These are phyloP conservation scores for Colletotrichum simmondsii DNA, from an alignment of 2,329 filamentous ascomycete genomes.

Conservation along the genomic window DNA sequence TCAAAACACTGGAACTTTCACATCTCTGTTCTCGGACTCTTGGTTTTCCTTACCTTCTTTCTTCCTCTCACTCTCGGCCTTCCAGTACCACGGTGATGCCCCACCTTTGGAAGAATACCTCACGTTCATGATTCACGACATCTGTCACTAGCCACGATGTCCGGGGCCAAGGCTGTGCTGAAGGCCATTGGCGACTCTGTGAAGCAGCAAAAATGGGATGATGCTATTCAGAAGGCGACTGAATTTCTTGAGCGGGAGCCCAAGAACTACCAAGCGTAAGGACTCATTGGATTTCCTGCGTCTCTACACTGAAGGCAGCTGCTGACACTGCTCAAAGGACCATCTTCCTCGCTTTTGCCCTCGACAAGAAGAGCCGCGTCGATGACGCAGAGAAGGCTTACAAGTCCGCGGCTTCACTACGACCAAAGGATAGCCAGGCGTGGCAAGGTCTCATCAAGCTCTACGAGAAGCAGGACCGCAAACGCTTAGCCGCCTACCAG, in stretches of 20 bases:
- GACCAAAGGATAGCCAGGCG: conserved; percentile 81
- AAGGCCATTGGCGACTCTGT: conserved; percentile 85
- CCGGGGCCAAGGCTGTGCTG: conserved; percentile 75
- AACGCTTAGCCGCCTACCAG: conserved; percentile 79
- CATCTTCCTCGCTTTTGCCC: conserved; percentile 87
- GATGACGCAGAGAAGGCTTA: conserved; percentile 84
- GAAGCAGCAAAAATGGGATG: conserved; percentile 81
- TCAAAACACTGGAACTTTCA: neutral
- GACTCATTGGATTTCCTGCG: conserved; percentile 6
- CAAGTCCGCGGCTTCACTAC: conserved; percentile 75
- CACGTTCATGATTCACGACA: conserved; percentile 26
- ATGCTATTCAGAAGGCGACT: conserved; percentile 76
- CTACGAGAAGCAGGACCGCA: conserved; percentile 80
- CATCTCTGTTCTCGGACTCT: neutral
- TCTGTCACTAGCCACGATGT: conserved; percentile 51
- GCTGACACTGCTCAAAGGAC: conserved; percentile 27
- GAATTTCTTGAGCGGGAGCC: conserved; percentile 77
- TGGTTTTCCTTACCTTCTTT: neutral
- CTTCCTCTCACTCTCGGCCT: neutral
- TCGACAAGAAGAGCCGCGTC: conserved; percentile 78
- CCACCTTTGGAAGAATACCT: conserved; percentile 24
- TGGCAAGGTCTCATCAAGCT: conserved; percentile 92
- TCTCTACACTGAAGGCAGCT: conserved; percentile 17
- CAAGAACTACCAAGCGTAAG: conserved; percentile 84
- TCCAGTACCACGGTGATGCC: conserved; percentile 14